Percentiles rank a stretch among this genome's conserved stretches.
Evolutionary conservation across 2,329 filamentous ascomycete species (phyloP).

Genomic region (Xylariaceae sp.): DNA sequence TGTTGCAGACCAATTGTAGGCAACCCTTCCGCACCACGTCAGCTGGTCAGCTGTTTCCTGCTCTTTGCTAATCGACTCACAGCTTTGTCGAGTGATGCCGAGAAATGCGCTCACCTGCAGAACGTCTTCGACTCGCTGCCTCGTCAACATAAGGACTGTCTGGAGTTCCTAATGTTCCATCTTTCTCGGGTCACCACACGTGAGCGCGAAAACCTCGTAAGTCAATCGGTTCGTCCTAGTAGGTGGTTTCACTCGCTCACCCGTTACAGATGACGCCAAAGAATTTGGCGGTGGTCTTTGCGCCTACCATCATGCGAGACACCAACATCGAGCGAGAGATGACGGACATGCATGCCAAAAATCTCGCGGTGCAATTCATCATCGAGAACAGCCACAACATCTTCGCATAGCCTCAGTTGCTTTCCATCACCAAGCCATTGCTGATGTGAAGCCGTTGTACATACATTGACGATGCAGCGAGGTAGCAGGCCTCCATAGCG

Average conservation of each 20-base stretch:
- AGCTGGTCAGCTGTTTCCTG: too few relatives aligned
- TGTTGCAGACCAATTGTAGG: conserved; percentile 74
- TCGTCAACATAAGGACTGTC: conserved; percentile 74
- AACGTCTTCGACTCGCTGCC: conserved; percentile 73
- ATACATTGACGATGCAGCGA: conserved; percentile 9
- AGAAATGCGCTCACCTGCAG: conserved; percentile 64
- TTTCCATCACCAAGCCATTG: conserved; percentile 4
- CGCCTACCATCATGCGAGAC: conserved; percentile 93
- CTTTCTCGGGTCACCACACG: conserved; percentile 76
- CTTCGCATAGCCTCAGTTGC: conserved; percentile 46
- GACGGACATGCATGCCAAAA: conserved; percentile 92
- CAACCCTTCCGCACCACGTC: conserved; percentile 12
- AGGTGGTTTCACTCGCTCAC: conserved; percentile 15
- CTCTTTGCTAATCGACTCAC: conserved; percentile 5
- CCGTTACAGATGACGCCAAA: conserved; percentile 75
- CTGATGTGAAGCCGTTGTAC: too few relatives aligned
- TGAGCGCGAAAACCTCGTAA: conserved; percentile 75
- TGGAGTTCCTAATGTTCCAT: conserved; percentile 93
- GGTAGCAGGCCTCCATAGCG: background rate
- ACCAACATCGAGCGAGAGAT: conserved; percentile 86
- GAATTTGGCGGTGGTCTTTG: conserved; percentile 94
- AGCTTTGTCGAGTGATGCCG: conserved; percentile 58
- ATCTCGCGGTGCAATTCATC: conserved; percentile 83
- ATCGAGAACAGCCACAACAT: conserved; percentile 83
- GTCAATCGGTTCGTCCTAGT: conserved; percentile 22